Evolutionary conservation across 2,329 filamentous ascomycete genomes (phyloP), one percentile per base, ranked within the genome.

Genomic region (Ilyonectria mors-panacis): DNA sequence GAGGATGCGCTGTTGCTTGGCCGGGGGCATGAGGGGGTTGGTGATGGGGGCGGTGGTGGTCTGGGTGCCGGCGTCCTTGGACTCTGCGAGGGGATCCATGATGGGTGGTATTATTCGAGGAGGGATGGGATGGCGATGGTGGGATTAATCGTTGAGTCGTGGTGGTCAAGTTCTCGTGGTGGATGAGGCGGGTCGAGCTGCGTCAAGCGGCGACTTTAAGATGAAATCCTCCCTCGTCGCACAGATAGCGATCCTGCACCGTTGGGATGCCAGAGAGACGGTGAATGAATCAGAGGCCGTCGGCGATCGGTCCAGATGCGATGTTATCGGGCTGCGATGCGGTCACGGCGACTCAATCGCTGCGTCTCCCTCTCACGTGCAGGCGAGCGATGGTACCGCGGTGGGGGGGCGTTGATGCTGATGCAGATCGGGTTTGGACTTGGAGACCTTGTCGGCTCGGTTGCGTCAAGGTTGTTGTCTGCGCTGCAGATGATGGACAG

Each of bases 1-100:
- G 65, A 84, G 77, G 69, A 88, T 86, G 75, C 82, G 81, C 55
- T 79, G 75, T 55, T 81, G 78, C 63, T 81, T 81, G 59, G 79
- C 73, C 35, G 76, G 67, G 57, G 78, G 76, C 70, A 80, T 79
- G 69, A 73, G 72, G 26, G 73, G 63, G 62, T 70, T 76, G 42
- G 47, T 54, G 50, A 60, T 7, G 37, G 37, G 23, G 30, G 54
- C 26, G 15, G 37, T 23, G 23, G 35, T 55, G 53, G 53, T 44
- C 35, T 67, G 65, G 45, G 56, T 44, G 42, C 48, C 17, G 33
- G 45, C 37, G 62, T 64, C 56, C 28, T 45, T 56, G 35, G 54
- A 57, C 6, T 60, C 51, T 19, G 53, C 50, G 39, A 63, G 51
- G 50, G 48, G 54, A 59, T 53, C 58, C 65, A 65, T 57, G 37